Evolutionary conservation across 108 stramenopile species (phyloP), one percentile per base, ranked within the genome.

Genomic region (Conticribra guillardii): DNA sequence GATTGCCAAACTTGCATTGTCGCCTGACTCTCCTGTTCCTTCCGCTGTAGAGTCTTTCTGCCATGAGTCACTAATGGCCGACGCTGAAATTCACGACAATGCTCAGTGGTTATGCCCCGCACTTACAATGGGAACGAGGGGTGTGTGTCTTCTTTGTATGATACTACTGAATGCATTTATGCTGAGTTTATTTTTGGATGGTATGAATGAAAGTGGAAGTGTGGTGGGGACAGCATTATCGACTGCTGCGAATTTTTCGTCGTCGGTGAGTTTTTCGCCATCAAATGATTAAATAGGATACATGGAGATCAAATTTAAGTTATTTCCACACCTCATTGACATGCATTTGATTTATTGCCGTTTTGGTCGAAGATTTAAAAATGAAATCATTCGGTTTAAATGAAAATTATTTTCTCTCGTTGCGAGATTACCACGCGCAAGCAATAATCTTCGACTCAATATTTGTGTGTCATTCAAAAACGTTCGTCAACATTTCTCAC

Each of bases 131-230:
- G 32, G 63, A 23, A 44, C 85, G 11, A 74, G 87, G 33, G 56
- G 76, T 1, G 4, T 80, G 1, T 85, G 81, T 67, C 71, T 93
- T 23, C 23, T 90, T 2, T 62, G 45, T 32, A 88, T 89, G 86
- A 64, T 93, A 11, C 49, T 74, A 8, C 21, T 82, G 30, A 93
- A 93, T 60, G 84, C 75, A 17, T 60, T 86, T 37, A 90, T 90
- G 92, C 56, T 90, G 52, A 85, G 85, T 16, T 71, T 64, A 24
- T 93, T 93, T 71, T 49, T 93, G 29, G 76, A 85, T 59, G 92
- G 92, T 16, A 89, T 93, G 84, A 65, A 89, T 54, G 83, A 86
- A 52, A 88, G 87, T 29, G 92, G 92, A 17, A 89, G 84, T 61
- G 84, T 90, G 4, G 87, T 70, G 11, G 92, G 88, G 32, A 87